These are phyloP conservation scores for Metahyphopichia silvanorum DNA, from an alignment of 805 yeast genomes.

Conservation along the genomic window DNA sequence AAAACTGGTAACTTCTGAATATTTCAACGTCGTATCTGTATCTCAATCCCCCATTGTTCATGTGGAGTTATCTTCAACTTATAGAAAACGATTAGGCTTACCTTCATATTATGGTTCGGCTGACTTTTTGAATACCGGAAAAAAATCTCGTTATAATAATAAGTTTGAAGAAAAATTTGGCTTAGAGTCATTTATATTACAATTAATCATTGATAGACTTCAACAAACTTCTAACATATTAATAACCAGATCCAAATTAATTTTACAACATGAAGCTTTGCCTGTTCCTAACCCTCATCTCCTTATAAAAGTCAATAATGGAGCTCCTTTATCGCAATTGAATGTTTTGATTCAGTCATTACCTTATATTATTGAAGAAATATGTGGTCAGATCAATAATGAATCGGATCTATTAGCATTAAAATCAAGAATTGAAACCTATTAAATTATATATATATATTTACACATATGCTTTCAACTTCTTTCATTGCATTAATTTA, in stretches of 20 bases:
- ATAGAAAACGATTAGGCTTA: conserved; percentile 42
- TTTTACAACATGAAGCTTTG: conserved; percentile 70
- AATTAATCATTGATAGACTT: conserved; percentile 58
- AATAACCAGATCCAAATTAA: conserved; percentile 59
- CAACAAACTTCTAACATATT: conserved; percentile 52
- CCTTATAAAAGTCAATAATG: conserved; percentile 27
- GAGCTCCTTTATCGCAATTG: conserved; percentile 26
- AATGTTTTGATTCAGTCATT: conserved; percentile 19
- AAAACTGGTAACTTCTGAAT: conserved; percentile 36
- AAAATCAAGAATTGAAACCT: conserved; percentile 21
- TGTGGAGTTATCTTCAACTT: conserved; percentile 50
- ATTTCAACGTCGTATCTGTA: conserved; percentile 53
- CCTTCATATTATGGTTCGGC: conserved; percentile 52
- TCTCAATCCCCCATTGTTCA: conserved; percentile 67
- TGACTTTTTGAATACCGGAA: conserved; percentile 40
- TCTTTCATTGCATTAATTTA: background rate
- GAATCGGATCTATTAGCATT: conserved; percentile 24
- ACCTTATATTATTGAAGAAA: conserved; percentile 14
- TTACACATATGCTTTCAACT: too few relatives aligned
- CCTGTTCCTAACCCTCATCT: conserved; percentile 47
- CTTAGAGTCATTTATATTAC: conserved; percentile 60
- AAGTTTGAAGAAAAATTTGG: conserved; percentile 43
- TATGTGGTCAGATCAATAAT: conserved; percentile 17
- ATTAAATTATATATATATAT: conserved; percentile 8
- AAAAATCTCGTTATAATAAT: conserved; percentile 38